These are phyloP conservation scores for Curvularia eragrostidis DNA, from an alignment of 2,329 filamentous ascomycete species.

Conservation along the genomic window DNA sequence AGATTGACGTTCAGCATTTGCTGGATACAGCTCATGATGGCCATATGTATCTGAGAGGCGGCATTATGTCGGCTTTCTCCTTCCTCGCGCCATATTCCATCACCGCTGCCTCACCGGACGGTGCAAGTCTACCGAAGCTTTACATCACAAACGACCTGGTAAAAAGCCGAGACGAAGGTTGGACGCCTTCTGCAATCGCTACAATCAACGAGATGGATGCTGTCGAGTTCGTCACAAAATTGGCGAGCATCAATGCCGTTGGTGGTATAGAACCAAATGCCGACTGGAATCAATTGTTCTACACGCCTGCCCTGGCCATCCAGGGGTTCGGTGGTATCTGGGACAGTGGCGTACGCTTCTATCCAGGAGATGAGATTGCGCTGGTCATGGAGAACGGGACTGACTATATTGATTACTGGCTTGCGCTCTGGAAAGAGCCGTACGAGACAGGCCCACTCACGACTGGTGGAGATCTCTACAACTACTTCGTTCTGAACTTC, in stretches of 20 bases:
- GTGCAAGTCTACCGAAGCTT: slow-evolving; percentile 36
- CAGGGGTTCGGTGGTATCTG: slow-evolving; percentile 23
- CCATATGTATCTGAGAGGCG: slow-evolving; percentile 37
- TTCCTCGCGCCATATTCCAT: slow-evolving; percentile 36
- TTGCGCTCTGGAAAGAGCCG: slow-evolving; percentile 30
- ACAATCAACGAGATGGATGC: slow-evolving; percentile 39
- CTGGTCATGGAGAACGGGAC: slow-evolving; percentile 39
- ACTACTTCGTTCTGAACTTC: slow-evolving; percentile 51
- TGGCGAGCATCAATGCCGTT: slow-evolving; percentile 38
- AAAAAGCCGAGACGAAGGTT: slow-evolving; percentile 26
- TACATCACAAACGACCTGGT: slow-evolving; percentile 44
- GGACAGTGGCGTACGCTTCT: slow-evolving; percentile 41
- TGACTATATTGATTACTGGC: slow-evolving; percentile 24
- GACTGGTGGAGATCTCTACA: slow-evolving; percentile 55
- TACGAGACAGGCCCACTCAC: slow-evolving; percentile 40
- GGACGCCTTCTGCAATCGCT: slow-evolving; percentile 30
- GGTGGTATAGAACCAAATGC: slow-evolving; percentile 52
- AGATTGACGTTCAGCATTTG: slow-evolving; percentile 46
- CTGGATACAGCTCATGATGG: slow-evolving; percentile 42
- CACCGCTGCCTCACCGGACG: slow-evolving; percentile 32
- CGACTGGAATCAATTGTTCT: slow-evolving; percentile 52
- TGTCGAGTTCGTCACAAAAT: slow-evolving; percentile 30
- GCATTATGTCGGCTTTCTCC: slow-evolving; percentile 37
- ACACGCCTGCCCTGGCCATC: slow-evolving; percentile 26
- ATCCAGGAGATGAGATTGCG: slow-evolving; percentile 40